phyloP scores from a whole-genome alignment of 768 basidiomycete species.

The Amanita exitialis region DNA sequence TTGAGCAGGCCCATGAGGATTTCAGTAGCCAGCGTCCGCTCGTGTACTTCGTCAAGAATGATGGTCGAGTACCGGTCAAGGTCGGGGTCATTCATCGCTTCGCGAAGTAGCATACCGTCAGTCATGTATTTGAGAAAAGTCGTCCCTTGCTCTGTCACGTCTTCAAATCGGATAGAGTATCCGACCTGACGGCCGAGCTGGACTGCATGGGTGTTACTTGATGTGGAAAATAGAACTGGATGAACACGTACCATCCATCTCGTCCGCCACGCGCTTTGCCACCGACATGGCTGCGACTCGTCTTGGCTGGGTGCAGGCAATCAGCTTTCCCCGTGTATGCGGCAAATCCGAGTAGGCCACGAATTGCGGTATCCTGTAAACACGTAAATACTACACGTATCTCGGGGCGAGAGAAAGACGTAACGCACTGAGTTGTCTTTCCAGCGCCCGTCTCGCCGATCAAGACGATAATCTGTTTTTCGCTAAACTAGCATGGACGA shows the following conservation, averaged over 20 bases:
- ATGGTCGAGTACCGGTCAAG: constrained; percentile 62
- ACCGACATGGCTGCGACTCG: constrained; percentile 88
- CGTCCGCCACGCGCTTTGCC: constrained; percentile 83
- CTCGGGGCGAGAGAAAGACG: background rate
- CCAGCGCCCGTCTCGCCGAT: constrained; percentile 93
- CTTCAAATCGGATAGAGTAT: constrained; percentile 89
- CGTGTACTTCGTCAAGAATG: constrained; percentile 93
- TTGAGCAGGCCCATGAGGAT: constrained; percentile 84
- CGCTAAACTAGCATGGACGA: constrained; percentile 39
- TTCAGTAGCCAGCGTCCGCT: constrained; percentile 91
- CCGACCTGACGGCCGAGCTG: constrained; percentile 77
- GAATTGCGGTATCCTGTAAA: constrained; percentile 85
- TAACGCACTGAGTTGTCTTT: constrained; percentile 85
- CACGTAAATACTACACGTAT: constrained; percentile 1
- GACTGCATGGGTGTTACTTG: constrained; percentile 32
- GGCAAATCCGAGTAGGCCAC: constrained; percentile 91
- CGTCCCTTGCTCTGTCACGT: constrained; percentile 26
- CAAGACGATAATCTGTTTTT: constrained; percentile 83
- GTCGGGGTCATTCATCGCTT: constrained; percentile 45
- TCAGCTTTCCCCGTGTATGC: constrained; percentile 79
- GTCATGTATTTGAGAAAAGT: constrained; percentile 22
- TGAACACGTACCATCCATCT: constrained; percentile 81
- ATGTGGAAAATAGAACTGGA: background rate
- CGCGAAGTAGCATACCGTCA: constrained; percentile 12
- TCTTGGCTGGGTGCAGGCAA: constrained; percentile 93